These are phyloP conservation scores for Juglanconis sp. DNA, from an alignment of 2,329 filamentous ascomycete species.

Conservation along the genomic window DNA sequence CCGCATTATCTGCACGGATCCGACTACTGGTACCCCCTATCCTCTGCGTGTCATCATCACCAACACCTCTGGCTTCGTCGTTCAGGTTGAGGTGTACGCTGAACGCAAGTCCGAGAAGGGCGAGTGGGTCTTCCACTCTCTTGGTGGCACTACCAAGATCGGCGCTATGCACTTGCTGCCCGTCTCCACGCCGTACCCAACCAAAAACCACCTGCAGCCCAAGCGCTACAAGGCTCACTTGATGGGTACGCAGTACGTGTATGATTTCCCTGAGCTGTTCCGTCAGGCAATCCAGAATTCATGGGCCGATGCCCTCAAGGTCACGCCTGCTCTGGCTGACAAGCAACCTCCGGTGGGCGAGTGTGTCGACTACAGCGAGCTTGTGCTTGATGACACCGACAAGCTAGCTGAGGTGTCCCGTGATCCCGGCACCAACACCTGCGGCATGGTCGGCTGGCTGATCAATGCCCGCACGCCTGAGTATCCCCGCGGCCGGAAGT, in stretches of 20 bases:
- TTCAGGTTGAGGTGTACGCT: slow-evolving; percentile 95
- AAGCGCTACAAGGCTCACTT: slow-evolving; percentile 99
- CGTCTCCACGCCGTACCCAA: slow-evolving; percentile 88
- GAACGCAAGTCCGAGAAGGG: slow-evolving; percentile 98
- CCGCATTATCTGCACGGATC: slow-evolving; percentile 95
- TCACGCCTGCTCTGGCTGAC: slow-evolving; percentile 69
- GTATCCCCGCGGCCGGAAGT: slow-evolving; percentile 86
- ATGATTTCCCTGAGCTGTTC: slow-evolving; percentile 99
- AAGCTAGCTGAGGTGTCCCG: slow-evolving; percentile 89
- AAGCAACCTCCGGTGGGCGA: slow-evolving; percentile 84
- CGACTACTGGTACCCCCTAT: slow-evolving; percentile 76
- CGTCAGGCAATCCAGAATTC: slow-evolving; percentile 95
- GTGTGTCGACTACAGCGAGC: slow-evolving; percentile 89
- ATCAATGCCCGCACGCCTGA: slow-evolving; percentile 93
- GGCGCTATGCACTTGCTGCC: slow-evolving; percentile 91
- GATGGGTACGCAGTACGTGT: slow-evolving; percentile 99
- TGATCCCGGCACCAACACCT: slow-evolving; percentile 90
- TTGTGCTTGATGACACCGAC: slow-evolving; percentile 92
- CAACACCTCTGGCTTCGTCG: slow-evolving; percentile 97
- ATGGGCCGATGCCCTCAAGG: slow-evolving; percentile 75
- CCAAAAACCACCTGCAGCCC: slow-evolving; percentile 97
- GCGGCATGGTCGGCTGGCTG: slow-evolving; percentile 98
- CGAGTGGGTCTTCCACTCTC: slow-evolving; percentile 98
- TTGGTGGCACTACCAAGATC: slow-evolving; percentile 91
- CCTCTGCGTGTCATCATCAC: slow-evolving; percentile 94